Conservation (phyloP, 495 filamentous ascomycete species). For the Astrothelium macrocarpum region DNA sequence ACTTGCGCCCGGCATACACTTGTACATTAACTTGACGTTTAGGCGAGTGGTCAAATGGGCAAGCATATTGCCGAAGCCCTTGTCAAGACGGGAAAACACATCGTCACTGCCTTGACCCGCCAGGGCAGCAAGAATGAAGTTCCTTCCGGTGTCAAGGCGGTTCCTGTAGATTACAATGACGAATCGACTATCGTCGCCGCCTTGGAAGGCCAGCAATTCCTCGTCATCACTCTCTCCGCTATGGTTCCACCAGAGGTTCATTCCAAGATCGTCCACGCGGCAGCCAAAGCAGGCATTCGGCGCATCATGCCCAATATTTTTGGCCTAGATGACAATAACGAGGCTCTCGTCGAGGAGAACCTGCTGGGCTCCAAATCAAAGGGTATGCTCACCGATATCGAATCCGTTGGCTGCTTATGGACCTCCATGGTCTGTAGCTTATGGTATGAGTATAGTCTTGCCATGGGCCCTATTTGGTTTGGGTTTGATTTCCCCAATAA, state of each 20-base stretch:
- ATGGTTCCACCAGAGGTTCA: constrained; percentile 32
- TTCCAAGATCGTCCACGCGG: constrained; percentile 43
- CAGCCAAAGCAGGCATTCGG: constrained; percentile 44
- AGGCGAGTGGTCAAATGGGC: constrained; percentile 16
- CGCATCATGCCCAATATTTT: constrained; percentile 52
- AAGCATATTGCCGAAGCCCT: constrained; percentile 8
- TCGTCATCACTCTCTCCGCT: constrained; percentile 39
- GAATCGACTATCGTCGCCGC: constrained; percentile 3
- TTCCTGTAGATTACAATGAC: constrained; percentile 13
- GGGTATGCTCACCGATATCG: constrained; percentile 24
- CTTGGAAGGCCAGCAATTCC: constrained; percentile 16
- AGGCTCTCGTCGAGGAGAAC: constrained; percentile 29
- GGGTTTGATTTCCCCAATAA: constrained; percentile 36
- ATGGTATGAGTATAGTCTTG: constrained; percentile 44
- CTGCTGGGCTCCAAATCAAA: constrained; percentile 1
- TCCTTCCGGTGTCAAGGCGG: constrained; percentile 9
- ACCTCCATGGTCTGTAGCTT: constrained; percentile 27
- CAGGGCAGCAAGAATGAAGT: constrained; percentile 8
- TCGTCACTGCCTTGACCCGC: constrained; percentile 17
- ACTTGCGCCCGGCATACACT: background rate
- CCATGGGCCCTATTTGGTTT: constrained; percentile 21
- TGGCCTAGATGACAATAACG: constrained; percentile 34
- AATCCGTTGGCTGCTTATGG: constrained; percentile 29
- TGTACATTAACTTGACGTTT: background rate
- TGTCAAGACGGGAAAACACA: constrained; percentile 15